Base-by-base conservation (phyloP, 2,329 filamentous ascomycete genomes). In the Claviceps spartinae region DNA sequence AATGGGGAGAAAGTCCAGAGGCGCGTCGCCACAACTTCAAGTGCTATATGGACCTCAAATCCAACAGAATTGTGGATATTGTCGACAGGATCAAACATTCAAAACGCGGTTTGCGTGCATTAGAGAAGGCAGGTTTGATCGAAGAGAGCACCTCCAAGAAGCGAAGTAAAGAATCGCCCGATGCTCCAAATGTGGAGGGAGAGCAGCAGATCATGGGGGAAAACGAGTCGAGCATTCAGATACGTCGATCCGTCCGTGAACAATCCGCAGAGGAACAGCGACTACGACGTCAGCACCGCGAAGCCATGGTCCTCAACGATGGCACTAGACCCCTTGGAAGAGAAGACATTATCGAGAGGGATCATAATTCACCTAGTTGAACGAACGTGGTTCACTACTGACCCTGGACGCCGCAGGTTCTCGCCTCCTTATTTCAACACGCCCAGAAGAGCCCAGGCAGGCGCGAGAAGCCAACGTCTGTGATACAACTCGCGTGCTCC, bases 271-370 rank as follows among this genome's bases (percentile, higher is more conserved):
- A 82, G 62, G 86, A 91, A 64, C 82, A 86, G 60, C 78, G 84
- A 50, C 72, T 90, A 54, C 74, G 88, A 54, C 77, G 89, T 57
- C 77, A 87, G 48, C 78, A 91, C 62, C 77, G 89, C 58, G 88
- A 95, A 69, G 89, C 88, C 4, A 90, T 96, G 79, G 89, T 96
- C 20, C 72, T 95, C 52, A 91, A 89, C 61, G 88, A 95, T 61
- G 86, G 87, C n/a, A 87, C 80, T 22, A 76, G 83, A 36, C 85
- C 86, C 1, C 66, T 95, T 45, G 81, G 78, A 4, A 78, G 81
- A 56, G 80, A 81, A 45, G 86, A 95, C 63, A 94, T 95, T 38
- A 87, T 90, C 50, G 83, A 93, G 65, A 71, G 79, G 55, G 76
- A 74, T 40, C 69, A 74, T 46, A 69, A 70, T 47, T 71, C 70